Evolutionary conservation across 1,284 basidiomycete species (phyloP), one percentile per base, ranked within the genome.

Genomic region (Cryptococcus hybrid): DNA sequence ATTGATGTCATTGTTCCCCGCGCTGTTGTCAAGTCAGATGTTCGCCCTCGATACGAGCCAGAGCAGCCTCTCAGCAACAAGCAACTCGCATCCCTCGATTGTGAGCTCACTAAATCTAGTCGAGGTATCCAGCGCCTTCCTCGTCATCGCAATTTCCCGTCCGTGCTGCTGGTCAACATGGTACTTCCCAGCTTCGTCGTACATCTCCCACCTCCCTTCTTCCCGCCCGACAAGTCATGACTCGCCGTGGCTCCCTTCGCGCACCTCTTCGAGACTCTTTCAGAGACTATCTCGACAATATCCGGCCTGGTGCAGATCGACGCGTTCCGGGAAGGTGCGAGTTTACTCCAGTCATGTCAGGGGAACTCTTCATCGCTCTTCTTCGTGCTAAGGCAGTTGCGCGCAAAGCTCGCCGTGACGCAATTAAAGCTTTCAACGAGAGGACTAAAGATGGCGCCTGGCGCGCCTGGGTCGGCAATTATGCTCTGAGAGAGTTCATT

Each of bases 141-240:
- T 4, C 47, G 54, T 18, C 46, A 44, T n/a, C 18, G 38, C 35
- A 40, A 39, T 5, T 56, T 39, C 11, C 54, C 44, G 57, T 58
- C 35, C 46, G 60, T 24, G 15, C 39, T 5, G 47, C 60, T 13
- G 54, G 56, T 34, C 54, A 58, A 30, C 36, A 55, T 7, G 52
- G 54, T 15, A 61, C 60, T 24, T 56, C 56, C 18, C 56, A 56
- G 30, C 54, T 61, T 2, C 60, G 51, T 44, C 54, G 60, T 15
- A 39, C 46, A 15, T 61, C 60, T 0, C 60, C 60, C 3, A 58
- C 56, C 5, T 58, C 57, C 13, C 48, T 61, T 18, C 48, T 61
- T 13, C 60, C 60, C 7, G 36, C 36, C n/a, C 44, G 60, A 36
- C 48, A 44, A 42, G 18, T 48, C 7, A 12, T 12, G 4, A 12